Base-by-base conservation (phyloP, 129 eudicot genomes). In the Apium graveolens region DNA sequence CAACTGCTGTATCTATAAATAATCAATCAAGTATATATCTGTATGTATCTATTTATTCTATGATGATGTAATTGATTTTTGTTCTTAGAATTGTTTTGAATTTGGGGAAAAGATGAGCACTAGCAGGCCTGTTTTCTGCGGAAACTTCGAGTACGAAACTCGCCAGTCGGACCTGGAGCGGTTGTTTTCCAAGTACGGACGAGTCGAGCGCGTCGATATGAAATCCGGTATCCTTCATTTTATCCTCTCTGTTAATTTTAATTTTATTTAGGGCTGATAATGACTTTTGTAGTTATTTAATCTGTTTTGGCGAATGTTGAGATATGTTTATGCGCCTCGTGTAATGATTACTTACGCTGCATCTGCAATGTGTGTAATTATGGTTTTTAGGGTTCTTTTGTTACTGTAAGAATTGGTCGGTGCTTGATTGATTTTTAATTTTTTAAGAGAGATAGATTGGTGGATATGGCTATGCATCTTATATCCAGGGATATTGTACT, bases 121-220 rank as follows among this genome's bases (percentile, higher is more conserved):
- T n/a, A n/a, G n/a, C 27, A 74, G 89, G 84, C 96, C 98, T 49
- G 74, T 94, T 51, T 94, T 94, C 93, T 84, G 84, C 34, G 96
- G 98, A 2, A 94, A 94, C 71, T 91, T 91, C 79, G 98, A 87
- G 84, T 94, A 85, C 81, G 93, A 94, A 34, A 90, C 98, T 46
- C 93, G 97, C 38, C 98, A 94, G 73, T 85, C 91, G 45, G 98
- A 94, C 42, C 77, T 94, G 84, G 97, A 94, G 84, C 87, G 90
- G 5, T 60, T 91, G 74, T 94, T 94, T 80, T 91, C 96, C 63
- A 91, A 88, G 82, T 94, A 91, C 72, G 98, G 98, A 63, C 82
- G 88, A 27, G 90, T 94, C 74, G 97, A 91, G 17, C 97, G 97
- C 8, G 91, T 94, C 79, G 98, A 94, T 80, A 88, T 94, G 89